phyloP scores from a whole-genome alignment of 495 filamentous ascomycete species.

The Haplographium delicatum region DNA sequence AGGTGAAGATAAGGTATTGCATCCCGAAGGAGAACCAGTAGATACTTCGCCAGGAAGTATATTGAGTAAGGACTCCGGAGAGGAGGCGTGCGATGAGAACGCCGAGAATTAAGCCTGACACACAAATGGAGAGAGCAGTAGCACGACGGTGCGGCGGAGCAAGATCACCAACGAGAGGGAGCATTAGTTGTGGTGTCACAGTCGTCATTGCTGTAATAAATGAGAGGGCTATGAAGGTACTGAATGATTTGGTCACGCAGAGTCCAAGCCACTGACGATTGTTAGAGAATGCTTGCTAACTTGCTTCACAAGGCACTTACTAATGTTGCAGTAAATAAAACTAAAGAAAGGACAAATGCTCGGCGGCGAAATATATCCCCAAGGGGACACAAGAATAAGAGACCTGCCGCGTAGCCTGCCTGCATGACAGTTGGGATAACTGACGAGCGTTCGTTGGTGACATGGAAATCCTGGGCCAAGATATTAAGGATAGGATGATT shows the following conservation, averaged over 20 bases:
- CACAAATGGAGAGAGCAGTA: slow-evolving; percentile 63
- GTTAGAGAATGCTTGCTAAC: background rate
- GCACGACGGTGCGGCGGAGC: slow-evolving; percentile 65
- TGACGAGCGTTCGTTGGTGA: slow-evolving; percentile 46
- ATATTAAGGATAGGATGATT: slow-evolving; percentile 60
- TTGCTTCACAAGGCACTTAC: slow-evolving; percentile 30
- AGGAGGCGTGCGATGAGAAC: slow-evolving; percentile 73
- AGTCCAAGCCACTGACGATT: slow-evolving; percentile 54
- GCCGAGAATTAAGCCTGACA: slow-evolving; percentile 72
- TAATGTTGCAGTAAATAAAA: slow-evolving; percentile 61
- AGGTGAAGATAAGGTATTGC: slow-evolving; percentile 60
- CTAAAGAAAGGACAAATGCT: slow-evolving; percentile 61
- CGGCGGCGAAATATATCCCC: slow-evolving; percentile 69
- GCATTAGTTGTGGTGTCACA: slow-evolving; percentile 81
- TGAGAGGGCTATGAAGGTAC: slow-evolving; percentile 60
- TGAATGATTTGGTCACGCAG: slow-evolving; percentile 62
- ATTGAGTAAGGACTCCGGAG: slow-evolving; percentile 68
- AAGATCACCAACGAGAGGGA: slow-evolving; percentile 77
- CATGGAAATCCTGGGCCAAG: slow-evolving; percentile 53
- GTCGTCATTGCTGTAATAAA: slow-evolving; percentile 70
- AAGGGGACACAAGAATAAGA: slow-evolving; percentile 72
- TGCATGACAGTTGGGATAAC: slow-evolving; percentile 73
- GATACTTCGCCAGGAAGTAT: slow-evolving; percentile 65
- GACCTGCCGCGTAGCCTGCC: slow-evolving; percentile 70
- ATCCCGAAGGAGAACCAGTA: slow-evolving; percentile 77